Conservation (phyloP, 768 basidiomycete genomes). For the Pleurotus tuoliensis region DNA sequence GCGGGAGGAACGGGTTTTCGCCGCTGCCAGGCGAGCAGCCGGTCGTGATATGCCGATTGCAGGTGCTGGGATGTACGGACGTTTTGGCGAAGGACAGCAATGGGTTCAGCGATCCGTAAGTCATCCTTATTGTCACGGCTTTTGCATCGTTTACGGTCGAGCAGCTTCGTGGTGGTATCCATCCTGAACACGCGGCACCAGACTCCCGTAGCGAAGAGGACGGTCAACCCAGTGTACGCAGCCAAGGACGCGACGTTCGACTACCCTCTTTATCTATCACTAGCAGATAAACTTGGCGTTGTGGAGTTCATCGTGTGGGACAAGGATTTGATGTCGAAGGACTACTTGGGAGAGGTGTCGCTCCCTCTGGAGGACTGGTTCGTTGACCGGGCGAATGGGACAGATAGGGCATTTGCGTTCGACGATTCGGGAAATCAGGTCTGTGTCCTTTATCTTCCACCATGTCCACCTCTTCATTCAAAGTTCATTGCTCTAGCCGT, state of each 20-base stretch:
- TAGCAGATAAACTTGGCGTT: slow-evolving; percentile 67
- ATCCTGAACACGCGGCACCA: slow-evolving; percentile 54
- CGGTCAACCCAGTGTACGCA: slow-evolving; percentile 60
- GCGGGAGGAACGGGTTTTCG: slow-evolving; percentile 23
- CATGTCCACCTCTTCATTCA: neutral
- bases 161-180: slow-evolving; percentile 68
- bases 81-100: slow-evolving; percentile 63
- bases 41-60: slow-evolving; percentile 61
- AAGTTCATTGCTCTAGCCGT: slow-evolving; percentile 20
- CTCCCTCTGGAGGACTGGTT: slow-evolving; percentile 87
- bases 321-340: slow-evolving; percentile 85
- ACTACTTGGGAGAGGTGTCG: slow-evolving; percentile 88
- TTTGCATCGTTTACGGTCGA: neutral
- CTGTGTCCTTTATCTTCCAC: slow-evolving; percentile 17
- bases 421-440: slow-evolving; percentile 70
- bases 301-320: slow-evolving; percentile 93
- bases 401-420: slow-evolving; percentile 44
- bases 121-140: slow-evolving; percentile 12
- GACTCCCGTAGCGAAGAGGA: slow-evolving; percentile 76
- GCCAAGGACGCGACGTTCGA: slow-evolving; percentile 83
- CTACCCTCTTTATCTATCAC: slow-evolving; percentile 77
- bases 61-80: slow-evolving; percentile 60
- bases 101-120: slow-evolving; percentile 77
- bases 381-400: slow-evolving; percentile 19
- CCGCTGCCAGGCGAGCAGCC: slow-evolving; percentile 63